Base-by-base conservation (phyloP, 2,329 filamentous ascomycete species). In the Fusarium pseudograminearum region DNA sequence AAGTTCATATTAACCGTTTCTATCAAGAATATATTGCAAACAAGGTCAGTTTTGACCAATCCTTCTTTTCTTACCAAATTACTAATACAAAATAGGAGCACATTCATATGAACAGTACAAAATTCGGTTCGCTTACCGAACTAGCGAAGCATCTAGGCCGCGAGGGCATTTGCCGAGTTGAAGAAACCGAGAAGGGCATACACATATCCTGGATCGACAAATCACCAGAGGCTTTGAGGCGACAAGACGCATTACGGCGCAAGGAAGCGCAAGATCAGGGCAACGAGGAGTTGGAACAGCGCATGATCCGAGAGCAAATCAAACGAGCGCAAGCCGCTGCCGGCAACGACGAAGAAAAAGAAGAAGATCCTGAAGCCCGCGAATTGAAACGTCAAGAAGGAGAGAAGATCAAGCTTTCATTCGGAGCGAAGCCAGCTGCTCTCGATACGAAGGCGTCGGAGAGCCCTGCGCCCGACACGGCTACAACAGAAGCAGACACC, bases 11-110 rank as follows among this genome's bases (percentile, higher is more conserved):
- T 53, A 99, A 99, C 76, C 90, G 93, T 66, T 98, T 98, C 79
- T 99, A 99, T 80, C 93, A 98, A 78, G 91, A 94, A 36, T 96
- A 97, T 75, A 98, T 98, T 72, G 86, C 89, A 18, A 91, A 95
- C 72, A 94, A 94, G 24, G 61, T 48, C 15, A 31, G 57, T 18
- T 45, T 5, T 18, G 0, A 15, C 0, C 16, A 7, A 20, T 1
- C 14, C 20, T 0, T 11, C 1, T 10, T 36, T 20, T 20, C 7
- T 1, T 10, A 6, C 14, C 12, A 20, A 36, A 10, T n/a, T 44
- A 46, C 41, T 59, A 56, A 59, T 30, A 12, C 9, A 18, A 15
- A 12, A 6, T 6, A 59, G 79, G 87, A 93, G 75, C 95, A 98
- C 77, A 84, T 96, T 11, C 96, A 98, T 78, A 94, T 98, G 92